These are phyloP conservation scores for Eucommia ulmoides DNA, from an alignment of 257 asterid species.

Conservation along the genomic window DNA sequence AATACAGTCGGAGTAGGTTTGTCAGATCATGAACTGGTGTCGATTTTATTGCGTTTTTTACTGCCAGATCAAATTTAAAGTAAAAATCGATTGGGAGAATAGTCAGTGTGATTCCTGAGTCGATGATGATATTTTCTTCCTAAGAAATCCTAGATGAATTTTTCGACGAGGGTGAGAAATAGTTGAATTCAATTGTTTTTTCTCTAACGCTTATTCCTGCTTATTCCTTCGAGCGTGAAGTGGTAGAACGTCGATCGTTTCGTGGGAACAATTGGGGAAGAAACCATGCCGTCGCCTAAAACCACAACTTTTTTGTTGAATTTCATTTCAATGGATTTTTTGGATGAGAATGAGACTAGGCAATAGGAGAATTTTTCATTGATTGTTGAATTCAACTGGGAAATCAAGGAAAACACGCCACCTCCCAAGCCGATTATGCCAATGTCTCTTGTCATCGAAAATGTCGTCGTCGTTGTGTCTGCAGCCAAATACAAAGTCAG, in stretches of 20 bases:
- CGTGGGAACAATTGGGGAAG: slow-evolving; percentile 31
- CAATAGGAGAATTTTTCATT: slow-evolving; percentile 56
- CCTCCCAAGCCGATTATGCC: slow-evolving; percentile 68
- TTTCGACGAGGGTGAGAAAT: background rate
- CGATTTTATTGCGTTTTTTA: slow-evolving; percentile 10
- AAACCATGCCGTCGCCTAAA: slow-evolving; percentile 24
- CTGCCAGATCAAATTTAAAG: background rate
- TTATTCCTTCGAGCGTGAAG: slow-evolving; percentile 38
- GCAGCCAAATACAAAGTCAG: slow-evolving; percentile 37
- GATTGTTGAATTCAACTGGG: slow-evolving; percentile 28
- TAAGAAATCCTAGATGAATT: background rate
- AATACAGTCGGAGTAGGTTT: slow-evolving; percentile 28
- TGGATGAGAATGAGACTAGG: slow-evolving; percentile 17
- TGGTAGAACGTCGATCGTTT: slow-evolving; percentile 19
- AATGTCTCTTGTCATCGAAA: slow-evolving; percentile 15
- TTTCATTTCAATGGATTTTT: slow-evolving; percentile 28
- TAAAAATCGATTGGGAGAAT: slow-evolving; percentile 26
- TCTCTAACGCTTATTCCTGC: slow-evolving; percentile 31
- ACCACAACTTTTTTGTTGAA: slow-evolving; percentile 30
- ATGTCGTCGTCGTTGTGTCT: slow-evolving; percentile 25
- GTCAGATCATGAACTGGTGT: slow-evolving; percentile 12
- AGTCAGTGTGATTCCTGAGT: slow-evolving; percentile 48
- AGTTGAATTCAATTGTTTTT: slow-evolving; percentile 7
- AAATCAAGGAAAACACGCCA: slow-evolving; percentile 29
- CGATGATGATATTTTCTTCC: slow-evolving; percentile 43